These are phyloP conservation scores for Gossypium australe DNA, from an alignment of 345 rosid genomes.

Conservation along the genomic window DNA sequence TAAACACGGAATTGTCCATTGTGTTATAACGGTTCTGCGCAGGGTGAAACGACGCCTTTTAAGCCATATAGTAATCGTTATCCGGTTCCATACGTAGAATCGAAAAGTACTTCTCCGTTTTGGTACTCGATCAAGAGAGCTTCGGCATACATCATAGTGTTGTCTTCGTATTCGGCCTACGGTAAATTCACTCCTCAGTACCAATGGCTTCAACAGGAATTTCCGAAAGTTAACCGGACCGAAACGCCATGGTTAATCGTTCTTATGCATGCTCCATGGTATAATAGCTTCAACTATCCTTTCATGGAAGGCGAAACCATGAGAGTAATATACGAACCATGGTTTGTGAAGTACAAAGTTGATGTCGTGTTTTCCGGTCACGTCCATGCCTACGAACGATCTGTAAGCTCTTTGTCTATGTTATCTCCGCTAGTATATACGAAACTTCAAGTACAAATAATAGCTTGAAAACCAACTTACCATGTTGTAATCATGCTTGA, in stretches of 20 bases:
- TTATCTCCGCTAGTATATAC: not conserved
- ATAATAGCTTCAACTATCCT: conserved; percentile 89
- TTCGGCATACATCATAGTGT: conserved; percentile 71
- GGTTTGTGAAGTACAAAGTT: conserved; percentile 74
- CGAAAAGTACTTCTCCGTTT: conserved; percentile 64
- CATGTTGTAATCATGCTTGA: not conserved
- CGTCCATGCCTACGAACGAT: conserved; percentile 95
- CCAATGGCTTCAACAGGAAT: conserved; percentile 62
- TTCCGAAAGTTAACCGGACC: conserved; percentile 69
- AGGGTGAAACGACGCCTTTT: conserved; percentile 83
- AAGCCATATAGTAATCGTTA: conserved; percentile 69
- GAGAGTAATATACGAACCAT: conserved; percentile 82
- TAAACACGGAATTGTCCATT: not conserved
- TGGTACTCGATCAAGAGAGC: conserved; percentile 99
- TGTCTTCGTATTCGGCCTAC: conserved; percentile 84
- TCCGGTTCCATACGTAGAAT: conserved; percentile 63
- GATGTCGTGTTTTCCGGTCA: conserved; percentile 89
- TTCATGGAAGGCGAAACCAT: conserved; percentile 96
- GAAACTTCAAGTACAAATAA: not conserved
- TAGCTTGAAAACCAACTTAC: not conserved
- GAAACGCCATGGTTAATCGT: conserved; percentile 96
- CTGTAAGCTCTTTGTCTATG: conserved; percentile 44
- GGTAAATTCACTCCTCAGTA: conserved; percentile 90
- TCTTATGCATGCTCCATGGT: conserved; percentile 77
- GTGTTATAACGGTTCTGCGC: conserved; percentile 12